A percentile compares a stretch with the other conserved stretches of the same genome.
These are phyloP conservation scores for Trichoderma cornu-damae DNA, from an alignment of 2,329 filamentous ascomycete genomes.

Conservation along the genomic window DNA sequence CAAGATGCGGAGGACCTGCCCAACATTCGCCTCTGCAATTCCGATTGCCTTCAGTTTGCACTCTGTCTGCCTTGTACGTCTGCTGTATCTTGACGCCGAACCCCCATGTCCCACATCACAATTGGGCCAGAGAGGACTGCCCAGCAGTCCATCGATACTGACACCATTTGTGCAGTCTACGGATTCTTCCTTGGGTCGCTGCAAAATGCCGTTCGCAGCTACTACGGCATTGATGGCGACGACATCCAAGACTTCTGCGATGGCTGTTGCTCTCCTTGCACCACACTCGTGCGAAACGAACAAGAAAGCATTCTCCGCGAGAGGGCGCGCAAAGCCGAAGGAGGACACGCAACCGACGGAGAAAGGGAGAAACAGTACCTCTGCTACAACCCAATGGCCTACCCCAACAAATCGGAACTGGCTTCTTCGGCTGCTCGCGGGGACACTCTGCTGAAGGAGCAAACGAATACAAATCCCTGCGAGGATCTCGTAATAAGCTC, in stretches of 20 bases:
- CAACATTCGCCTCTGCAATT: constrained; percentile 22
- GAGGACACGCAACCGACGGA: too few species aligned
- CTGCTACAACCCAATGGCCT: background rate
- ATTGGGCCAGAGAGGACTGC: too few species aligned
- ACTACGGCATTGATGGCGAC: constrained; percentile 32
- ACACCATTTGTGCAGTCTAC: constrained; percentile 28
- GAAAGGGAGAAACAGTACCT: background rate
- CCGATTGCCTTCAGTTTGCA: constrained; percentile 25
- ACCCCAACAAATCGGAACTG: background rate
- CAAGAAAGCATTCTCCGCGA: constrained; percentile 33
- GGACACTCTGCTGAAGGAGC: too few species aligned
- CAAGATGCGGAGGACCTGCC: constrained; percentile 20
- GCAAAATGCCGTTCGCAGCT: constrained; percentile 29
- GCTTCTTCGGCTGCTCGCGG: background rate
- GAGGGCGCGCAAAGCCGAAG: constrained; percentile 13
- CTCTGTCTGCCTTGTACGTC: constrained; percentile 28
- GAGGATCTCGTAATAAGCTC: too few species aligned
- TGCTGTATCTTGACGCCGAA: background rate
- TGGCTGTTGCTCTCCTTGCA: constrained; percentile 29
- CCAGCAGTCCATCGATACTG: background rate
- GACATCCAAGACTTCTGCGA: constrained; percentile 24
- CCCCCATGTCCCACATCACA: background rate
- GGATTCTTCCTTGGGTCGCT: constrained; percentile 27
- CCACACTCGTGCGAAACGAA: constrained; percentile 29
- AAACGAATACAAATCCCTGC: background rate